Base-by-base conservation (phyloP, 176 grass and related monocot species). In the Oryza longistaminata region DNA sequence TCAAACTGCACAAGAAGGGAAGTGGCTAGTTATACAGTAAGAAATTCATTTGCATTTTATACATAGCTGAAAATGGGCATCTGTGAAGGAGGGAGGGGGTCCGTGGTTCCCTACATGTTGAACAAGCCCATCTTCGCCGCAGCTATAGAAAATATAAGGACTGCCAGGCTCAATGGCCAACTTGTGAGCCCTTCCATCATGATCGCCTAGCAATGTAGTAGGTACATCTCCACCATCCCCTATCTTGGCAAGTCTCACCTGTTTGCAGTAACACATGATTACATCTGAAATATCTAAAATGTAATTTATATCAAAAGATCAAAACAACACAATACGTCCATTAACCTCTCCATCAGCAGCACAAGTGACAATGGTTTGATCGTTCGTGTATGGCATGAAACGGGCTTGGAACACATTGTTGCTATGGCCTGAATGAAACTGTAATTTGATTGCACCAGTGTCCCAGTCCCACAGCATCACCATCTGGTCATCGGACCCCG, bases 401-500 rank as follows among this genome's bases (percentile, higher is more conserved):
- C 78, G 53, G 16, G 93, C 91, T 88, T 98, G 93, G 82, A 95
- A 95, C 39, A 98, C 85, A 52, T 95, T 95, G 68, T 78, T 72
- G 1, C 50, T 81, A 87, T 98, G 96, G 44, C 90, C 96, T 39
- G 96, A 95, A 84, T 95, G 68, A 13, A 98, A 98, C 45, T 88
- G 85, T 62, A 90, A 67, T 79, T 90, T 98, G 49, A 92, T 70
- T 8, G 48, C 34, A 2, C 89, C 87, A 9, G 85, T 89, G 42
- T 92, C 83, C 96, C 93, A 98, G 46, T 95, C 75, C 93, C 93
- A 98, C 55, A 98, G 70, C 75, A 95, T 92, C 27, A 95, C 89
- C 81, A 74, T 92, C 80, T 77, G 78, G 76, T 95, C 93, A 81
- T 98, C 91, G 0, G 93, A 98, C n/a, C 96, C 93, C 2, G 91